A percentile compares a stretch with the other conserved stretches of the same genome.
Evolutionary conservation across 768 basidiomycete genomes (phyloP).

Genomic region (Leccinum longicurvipes): DNA sequence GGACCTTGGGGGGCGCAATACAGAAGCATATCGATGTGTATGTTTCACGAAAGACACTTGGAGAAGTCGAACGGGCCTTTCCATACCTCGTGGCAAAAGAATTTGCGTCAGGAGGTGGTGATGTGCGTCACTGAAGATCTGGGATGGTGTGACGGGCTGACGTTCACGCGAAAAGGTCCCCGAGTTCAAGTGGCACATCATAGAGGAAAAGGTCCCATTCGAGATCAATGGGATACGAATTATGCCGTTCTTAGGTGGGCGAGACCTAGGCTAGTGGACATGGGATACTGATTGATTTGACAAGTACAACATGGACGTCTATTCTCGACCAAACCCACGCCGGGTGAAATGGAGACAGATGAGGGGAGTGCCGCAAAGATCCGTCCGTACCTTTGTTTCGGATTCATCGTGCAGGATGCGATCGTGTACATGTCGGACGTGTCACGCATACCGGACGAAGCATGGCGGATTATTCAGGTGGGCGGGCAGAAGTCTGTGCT

Average conservation of each 20-base stretch:
- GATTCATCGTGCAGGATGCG: slow-evolving; percentile 63
- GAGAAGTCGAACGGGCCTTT: slow-evolving; percentile 65
- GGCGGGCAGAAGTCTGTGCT: slow-evolving; percentile 44
- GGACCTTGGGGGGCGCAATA: slow-evolving; percentile 66
- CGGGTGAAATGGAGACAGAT: slow-evolving; percentile 13
- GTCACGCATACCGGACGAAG: slow-evolving; percentile 71
- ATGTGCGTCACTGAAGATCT: slow-evolving; percentile 41
- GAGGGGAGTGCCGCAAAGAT: slow-evolving; percentile 23
- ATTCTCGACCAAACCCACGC: slow-evolving; percentile 43
- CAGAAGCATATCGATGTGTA: slow-evolving; percentile 77
- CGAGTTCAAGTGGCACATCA: slow-evolving; percentile 78
- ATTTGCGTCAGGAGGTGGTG: slow-evolving; percentile 76
- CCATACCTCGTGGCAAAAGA: slow-evolving; percentile 79
- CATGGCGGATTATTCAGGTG: slow-evolving; percentile 51
- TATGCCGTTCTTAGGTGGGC: slow-evolving; percentile 61
- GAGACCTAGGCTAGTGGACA: not conserved
- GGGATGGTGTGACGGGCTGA: slow-evolving; percentile 1
- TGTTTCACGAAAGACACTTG: slow-evolving; percentile 59
- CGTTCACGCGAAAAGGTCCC: slow-evolving; percentile 53
- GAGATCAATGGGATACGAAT: slow-evolving; percentile 61
- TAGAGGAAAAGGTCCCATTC: slow-evolving; percentile 65
- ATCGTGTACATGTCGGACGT: slow-evolving; percentile 83
- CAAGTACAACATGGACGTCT: slow-evolving; percentile 73
- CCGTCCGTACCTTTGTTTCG: slow-evolving; percentile 63
- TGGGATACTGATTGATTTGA: slow-evolving; percentile 2